A percentile compares a stretch with the other conserved stretches of the same genome.
Conservation (phyloP, 2,329 filamentous ascomycete genomes). For the Capronia coronata region DNA sequence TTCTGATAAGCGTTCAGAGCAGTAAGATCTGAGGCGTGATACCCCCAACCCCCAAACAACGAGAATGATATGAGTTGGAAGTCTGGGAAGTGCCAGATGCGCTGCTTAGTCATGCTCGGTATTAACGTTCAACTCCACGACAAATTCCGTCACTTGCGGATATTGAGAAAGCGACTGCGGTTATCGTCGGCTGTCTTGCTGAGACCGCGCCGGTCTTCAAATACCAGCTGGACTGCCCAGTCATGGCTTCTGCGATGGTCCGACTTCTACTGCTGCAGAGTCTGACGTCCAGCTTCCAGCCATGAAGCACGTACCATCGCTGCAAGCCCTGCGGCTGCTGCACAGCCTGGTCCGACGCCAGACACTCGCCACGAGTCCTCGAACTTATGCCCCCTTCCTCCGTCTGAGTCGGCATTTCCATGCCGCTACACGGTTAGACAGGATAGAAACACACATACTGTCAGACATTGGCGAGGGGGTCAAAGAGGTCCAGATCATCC, state of each 20-base stretch:
- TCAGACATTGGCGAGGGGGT: conserved; percentile 59
- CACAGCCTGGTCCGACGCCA: conserved; percentile 7
- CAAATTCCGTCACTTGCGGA: too few species aligned
- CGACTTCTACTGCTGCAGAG: not conserved
- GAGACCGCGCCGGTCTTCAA: not conserved
- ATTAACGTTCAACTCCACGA: too few species aligned
- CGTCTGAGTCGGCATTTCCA: conserved; percentile 21
- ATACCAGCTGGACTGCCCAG: not conserved
- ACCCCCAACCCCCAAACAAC: too few species aligned
- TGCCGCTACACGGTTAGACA: conserved; percentile 16
- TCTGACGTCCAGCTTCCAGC: not conserved
- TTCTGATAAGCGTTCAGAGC: too few species aligned
- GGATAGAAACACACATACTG: conserved; percentile 24
- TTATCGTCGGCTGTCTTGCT: not conserved
- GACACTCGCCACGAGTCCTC: conserved; percentile 6
- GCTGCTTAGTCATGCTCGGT: too few species aligned
- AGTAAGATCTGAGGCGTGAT: too few species aligned
- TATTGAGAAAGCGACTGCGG: too few species aligned
- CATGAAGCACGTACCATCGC: conserved; percentile 22
- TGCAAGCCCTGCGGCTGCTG: conserved; percentile 18
- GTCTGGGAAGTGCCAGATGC: too few species aligned
- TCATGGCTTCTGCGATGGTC: not conserved
- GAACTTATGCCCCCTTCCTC: conserved; percentile 17
- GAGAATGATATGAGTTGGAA: too few species aligned
- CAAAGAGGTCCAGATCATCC: conserved; percentile 96